These are phyloP conservation scores for Termitomyces heimii DNA, from an alignment of 768 basidiomycete species.

Conservation along the genomic window DNA sequence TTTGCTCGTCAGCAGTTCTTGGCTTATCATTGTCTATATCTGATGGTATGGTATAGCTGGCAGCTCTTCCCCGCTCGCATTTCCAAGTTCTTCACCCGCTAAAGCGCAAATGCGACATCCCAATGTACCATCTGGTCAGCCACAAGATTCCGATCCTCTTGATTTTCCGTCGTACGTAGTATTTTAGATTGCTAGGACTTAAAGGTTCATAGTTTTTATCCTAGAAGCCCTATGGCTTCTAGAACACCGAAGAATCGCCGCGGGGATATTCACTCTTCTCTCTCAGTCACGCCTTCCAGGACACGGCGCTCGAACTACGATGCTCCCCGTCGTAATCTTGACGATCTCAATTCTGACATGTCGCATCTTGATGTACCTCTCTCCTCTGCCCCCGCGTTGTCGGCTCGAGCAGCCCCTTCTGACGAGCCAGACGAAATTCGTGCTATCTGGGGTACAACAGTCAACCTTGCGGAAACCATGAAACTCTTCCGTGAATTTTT, in stretches of 20 bases:
- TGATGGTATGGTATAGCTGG: slow-evolving; percentile 28
- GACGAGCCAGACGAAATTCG: slow-evolving; percentile 82
- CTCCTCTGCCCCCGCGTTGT: slow-evolving; percentile 50
- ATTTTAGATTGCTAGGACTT: not conserved
- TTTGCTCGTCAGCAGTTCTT: slow-evolving; percentile 38
- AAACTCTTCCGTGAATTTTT: slow-evolving; percentile 85
- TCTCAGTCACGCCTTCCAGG: slow-evolving; percentile 47
- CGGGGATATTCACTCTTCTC: slow-evolving; percentile 88
- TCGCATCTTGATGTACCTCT: slow-evolving; percentile 49
- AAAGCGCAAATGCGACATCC: slow-evolving; percentile 39
- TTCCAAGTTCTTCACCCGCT: slow-evolving; percentile 57
- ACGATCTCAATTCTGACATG: slow-evolving; percentile 55
- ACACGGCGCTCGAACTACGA: slow-evolving; percentile 25
- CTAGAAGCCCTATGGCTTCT: slow-evolving; percentile 44
- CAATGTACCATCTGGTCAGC: slow-evolving; percentile 28
- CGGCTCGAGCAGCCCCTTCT: slow-evolving; percentile 53
- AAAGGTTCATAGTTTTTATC: not conserved
- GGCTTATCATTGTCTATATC: slow-evolving; percentile 1
- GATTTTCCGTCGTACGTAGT: slow-evolving; percentile 61
- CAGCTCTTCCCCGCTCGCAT: slow-evolving; percentile 59
- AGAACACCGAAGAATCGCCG: slow-evolving; percentile 70
- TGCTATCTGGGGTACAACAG: slow-evolving; percentile 97
- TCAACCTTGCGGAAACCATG: slow-evolving; percentile 89
- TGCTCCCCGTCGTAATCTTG: slow-evolving; percentile 23
- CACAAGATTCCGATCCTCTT: slow-evolving; percentile 57